A percentile compares a stretch with the other conserved stretches of the same genome.
Evolutionary conservation across 805 yeast species (phyloP).

Genomic region (Wickerhamiella occidentalis): DNA sequence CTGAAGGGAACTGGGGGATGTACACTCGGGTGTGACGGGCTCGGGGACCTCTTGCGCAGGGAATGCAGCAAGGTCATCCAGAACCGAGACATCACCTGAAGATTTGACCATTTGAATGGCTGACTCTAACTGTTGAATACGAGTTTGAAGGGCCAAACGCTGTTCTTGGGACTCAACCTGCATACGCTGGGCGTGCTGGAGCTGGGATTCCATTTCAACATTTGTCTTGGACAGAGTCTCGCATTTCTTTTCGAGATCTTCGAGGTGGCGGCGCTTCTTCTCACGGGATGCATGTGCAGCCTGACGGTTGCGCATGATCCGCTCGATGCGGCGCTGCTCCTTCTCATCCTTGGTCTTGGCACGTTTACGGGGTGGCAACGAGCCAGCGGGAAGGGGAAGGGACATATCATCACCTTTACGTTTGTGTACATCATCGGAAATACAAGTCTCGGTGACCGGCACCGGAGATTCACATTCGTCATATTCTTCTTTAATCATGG

Average conservation of each 20-base stretch:
- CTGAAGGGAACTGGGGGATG: constrained; percentile 13
- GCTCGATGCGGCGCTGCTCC: constrained; percentile 88
- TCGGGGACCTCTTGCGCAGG: background rate
- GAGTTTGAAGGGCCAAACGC: constrained; percentile 13
- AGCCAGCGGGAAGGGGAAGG: constrained; percentile 29
- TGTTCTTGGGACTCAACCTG: constrained; percentile 14
- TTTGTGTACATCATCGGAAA: background rate
- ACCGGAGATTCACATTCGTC: background rate
- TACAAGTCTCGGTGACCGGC: background rate
- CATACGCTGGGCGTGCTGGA: constrained; percentile 14
- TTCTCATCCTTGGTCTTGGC: constrained; percentile 95
- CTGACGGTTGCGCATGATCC: constrained; percentile 84
- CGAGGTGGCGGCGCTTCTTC: constrained; percentile 86
- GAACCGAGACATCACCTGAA: constrained; percentile 18
- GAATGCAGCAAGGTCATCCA: constrained; percentile 11
- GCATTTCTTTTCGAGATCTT: constrained; percentile 55
- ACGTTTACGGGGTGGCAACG: constrained; percentile 88
- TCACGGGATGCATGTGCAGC: constrained; percentile 98
- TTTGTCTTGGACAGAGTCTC: constrained; percentile 23
- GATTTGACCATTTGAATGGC: constrained; percentile 18
- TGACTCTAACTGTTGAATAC: constrained; percentile 21
- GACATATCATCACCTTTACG: background rate
- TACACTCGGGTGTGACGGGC: constrained; percentile 9
- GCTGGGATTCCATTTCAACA: constrained; percentile 19
- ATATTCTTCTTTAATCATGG: background rate